Evolutionary conservation across 495 filamentous ascomycete species (phyloP).

Genomic region (Xylaria grammica): DNA sequence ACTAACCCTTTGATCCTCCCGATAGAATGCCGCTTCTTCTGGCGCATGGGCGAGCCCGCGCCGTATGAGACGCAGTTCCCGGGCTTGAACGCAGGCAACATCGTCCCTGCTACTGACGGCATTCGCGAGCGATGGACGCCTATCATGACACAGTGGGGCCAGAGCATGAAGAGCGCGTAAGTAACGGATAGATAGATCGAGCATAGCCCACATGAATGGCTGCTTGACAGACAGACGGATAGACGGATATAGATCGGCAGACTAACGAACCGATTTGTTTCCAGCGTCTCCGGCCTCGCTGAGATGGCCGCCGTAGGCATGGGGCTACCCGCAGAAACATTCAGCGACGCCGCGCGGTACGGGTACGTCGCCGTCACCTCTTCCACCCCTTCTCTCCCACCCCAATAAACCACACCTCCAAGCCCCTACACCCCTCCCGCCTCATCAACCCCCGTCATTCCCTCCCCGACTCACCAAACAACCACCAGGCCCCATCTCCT

Average conservation of each 20-base stretch:
- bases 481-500: conserved; percentile 52
- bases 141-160: conserved; percentile 54
- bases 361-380: conserved; percentile 41
- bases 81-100: conserved; percentile 49
- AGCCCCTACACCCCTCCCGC: neutral
- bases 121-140: conserved; percentile 51
- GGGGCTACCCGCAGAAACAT: conserved; percentile 49
- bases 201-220: no score
- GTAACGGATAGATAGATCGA: no score
- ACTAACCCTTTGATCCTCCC: no score
- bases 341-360: conserved; percentile 53
- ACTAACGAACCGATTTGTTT: neutral
- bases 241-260: neutral
- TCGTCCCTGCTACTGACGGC: conserved; percentile 46
- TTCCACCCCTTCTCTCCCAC: neutral
- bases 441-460: neutral
- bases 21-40: conserved; percentile 54
- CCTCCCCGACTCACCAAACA: neutral
- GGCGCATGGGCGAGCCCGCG: conserved; percentile 51
- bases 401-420: no score
- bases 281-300: conserved; percentile 52
- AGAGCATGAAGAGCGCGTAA: conserved; percentile 58
- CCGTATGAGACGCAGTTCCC: conserved; percentile 55
- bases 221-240: no score
- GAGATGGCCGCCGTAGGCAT: conserved; percentile 56